Conservation (phyloP, 2,329 filamentous ascomycete species). For the Trichothecium roseum region DNA sequence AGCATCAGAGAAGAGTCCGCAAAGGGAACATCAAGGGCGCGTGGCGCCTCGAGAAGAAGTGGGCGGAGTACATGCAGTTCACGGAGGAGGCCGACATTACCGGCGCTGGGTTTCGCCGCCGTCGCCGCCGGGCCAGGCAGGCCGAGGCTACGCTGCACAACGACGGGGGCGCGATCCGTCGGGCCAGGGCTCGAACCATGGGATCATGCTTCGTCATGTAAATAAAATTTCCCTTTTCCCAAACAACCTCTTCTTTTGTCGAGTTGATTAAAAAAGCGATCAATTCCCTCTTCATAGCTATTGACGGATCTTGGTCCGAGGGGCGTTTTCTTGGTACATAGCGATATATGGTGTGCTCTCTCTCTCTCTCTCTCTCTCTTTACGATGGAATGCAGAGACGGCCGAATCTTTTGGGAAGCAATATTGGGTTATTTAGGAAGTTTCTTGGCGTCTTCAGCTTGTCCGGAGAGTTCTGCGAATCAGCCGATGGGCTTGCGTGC, state of each 20-base stretch:
- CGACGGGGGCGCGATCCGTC: constrained; percentile 53
- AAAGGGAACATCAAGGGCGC: constrained; percentile 67
- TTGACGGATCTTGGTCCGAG: too few relatives aligned
- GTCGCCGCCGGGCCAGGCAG: constrained; percentile 69
- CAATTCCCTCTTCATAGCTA: too few relatives aligned
- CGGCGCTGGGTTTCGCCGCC: constrained; percentile 55
- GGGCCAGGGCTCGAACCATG: constrained; percentile 54
- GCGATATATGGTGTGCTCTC: too few relatives aligned
- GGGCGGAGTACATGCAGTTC: constrained; percentile 90
- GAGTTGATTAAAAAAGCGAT: too few relatives aligned
- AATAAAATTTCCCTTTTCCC: neutral
- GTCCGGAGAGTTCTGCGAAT: too few relatives aligned
- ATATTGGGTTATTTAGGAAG: too few relatives aligned
- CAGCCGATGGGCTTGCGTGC: too few relatives aligned
- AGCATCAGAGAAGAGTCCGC: constrained; percentile 80
- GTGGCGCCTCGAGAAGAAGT: constrained; percentile 73
- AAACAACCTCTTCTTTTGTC: neutral
- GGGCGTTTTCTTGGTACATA: too few relatives aligned
- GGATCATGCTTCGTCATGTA: constrained; percentile 56
- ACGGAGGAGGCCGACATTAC: constrained; percentile 69
- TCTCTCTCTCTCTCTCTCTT: too few relatives aligned
- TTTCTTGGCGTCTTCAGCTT: too few relatives aligned
- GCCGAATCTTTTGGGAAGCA: too few relatives aligned
- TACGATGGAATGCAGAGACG: too few relatives aligned
- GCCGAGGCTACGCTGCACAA: constrained; percentile 76